Conservation (phyloP, 2,329 filamentous ascomycete genomes). For the Hymenotorrendiella dingleyae region DNA sequence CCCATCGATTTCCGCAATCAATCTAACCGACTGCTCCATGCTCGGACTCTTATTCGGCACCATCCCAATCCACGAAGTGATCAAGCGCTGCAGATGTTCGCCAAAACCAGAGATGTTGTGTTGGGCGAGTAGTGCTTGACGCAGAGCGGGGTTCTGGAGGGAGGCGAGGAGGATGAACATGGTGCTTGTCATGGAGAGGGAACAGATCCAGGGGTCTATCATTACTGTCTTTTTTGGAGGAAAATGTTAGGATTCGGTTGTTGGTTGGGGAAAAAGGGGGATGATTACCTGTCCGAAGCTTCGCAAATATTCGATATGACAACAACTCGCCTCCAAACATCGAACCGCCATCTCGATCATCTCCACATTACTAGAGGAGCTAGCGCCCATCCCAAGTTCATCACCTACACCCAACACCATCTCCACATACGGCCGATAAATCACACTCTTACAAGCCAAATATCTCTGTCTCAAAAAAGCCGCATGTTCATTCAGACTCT, state of each 20-base stretch:
- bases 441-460: conserved; percentile 45
- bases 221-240: conserved; percentile 37
- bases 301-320: conserved; percentile 43
- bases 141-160: conserved; percentile 10
- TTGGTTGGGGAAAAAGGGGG: neutral
- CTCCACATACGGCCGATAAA: conserved; percentile 46
- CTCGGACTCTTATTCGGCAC: conserved; percentile 32
- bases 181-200: conserved; percentile 34
- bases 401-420: conserved; percentile 24
- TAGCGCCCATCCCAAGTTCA: no score
- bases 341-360: conserved; percentile 17
- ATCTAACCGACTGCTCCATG: conserved; percentile 40
- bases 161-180: conserved; percentile 21
- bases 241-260: neutral
- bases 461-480: conserved; percentile 46
- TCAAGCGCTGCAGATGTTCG: conserved; percentile 9
- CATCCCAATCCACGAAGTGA: conserved; percentile 13
- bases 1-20: conserved; percentile 40
- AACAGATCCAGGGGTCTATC: conserved; percentile 50
- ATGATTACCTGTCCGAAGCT: conserved; percentile 34
- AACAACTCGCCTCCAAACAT: conserved; percentile 37
- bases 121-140: conserved; percentile 9
- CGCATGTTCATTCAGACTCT: conserved; percentile 36
- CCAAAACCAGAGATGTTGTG: conserved; percentile 16
- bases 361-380: conserved; percentile 7